phyloP scores from a whole-genome alignment of 1,284 basidiomycete species.

The Pseudozyma tsukubaensis region DNA sequence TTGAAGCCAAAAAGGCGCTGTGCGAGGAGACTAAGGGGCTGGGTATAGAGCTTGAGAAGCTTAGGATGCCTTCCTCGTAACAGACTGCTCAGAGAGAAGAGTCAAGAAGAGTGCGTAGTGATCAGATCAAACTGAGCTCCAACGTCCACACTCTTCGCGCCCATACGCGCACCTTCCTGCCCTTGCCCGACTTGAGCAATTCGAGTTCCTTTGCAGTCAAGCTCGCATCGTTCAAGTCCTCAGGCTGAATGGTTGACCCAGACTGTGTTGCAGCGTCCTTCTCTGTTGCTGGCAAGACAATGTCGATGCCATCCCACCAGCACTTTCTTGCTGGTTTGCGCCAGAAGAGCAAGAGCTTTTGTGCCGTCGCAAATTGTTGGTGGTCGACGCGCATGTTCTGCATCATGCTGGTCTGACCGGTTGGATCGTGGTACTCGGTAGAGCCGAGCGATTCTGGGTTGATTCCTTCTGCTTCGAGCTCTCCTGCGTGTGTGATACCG shows the following conservation, averaged over 20 bases:
- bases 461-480: conserved; percentile 69
- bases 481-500: conserved; percentile 81
- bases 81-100: too few relatives aligned
- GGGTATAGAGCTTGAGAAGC: conserved; percentile 37
- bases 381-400: conserved; percentile 78
- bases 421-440: conserved; percentile 43
- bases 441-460: conserved; percentile 17
- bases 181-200: conserved; percentile 60
- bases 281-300: conserved; percentile 74
- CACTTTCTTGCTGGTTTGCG: conserved; percentile 98
- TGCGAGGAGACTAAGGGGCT: not conserved
- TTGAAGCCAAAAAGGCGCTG: not conserved
- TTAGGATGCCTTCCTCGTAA: conserved; percentile 2
- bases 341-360: conserved; percentile 98
- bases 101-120: not conserved
- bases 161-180: conserved; percentile 76
- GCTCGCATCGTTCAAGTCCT: conserved; percentile 38
- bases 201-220: conserved; percentile 60
- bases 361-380: conserved; percentile 93
- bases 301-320: conserved; percentile 98
- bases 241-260: conserved; percentile 8
- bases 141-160: conserved; percentile 98
- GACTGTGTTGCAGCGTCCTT: conserved; percentile 14
- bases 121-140: conserved; percentile 85
- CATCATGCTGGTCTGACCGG: conserved; percentile 63